phyloP scores from a whole-genome alignment of 352 stramenopile species.

The Hyaloperonospora arabidopsidis region DNA sequence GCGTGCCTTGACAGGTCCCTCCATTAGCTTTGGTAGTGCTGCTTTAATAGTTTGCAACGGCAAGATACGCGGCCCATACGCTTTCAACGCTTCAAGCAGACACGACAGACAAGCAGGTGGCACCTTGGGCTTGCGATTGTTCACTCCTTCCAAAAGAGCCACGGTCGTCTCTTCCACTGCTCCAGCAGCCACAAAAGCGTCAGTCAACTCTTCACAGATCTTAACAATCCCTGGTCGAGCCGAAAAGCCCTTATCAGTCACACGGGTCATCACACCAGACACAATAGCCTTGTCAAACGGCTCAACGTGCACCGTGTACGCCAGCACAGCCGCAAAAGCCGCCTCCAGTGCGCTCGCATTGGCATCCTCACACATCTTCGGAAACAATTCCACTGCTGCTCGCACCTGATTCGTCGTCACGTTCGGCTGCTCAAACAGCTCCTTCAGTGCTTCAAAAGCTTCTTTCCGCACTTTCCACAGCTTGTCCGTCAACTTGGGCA shows the following conservation, averaged over 20 bases:
- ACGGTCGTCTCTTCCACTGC: slow-evolving; percentile 67
- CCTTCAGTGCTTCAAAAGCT: slow-evolving; percentile 68
- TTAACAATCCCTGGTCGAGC: slow-evolving; percentile 69
- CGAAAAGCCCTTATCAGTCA: slow-evolving; percentile 82
- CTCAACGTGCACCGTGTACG: slow-evolving; percentile 55
- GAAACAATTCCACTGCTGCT: slow-evolving; percentile 52
- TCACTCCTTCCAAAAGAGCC: slow-evolving; percentile 73
- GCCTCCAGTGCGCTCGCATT: slow-evolving; percentile 81
- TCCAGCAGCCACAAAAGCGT: slow-evolving; percentile 63
- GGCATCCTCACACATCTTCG: slow-evolving; percentile 75
- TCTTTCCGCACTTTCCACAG: slow-evolving; percentile 85
- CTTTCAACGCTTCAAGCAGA: slow-evolving; percentile 66
- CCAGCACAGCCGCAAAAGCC: slow-evolving; percentile 60
- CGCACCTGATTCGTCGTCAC: slow-evolving; percentile 37
- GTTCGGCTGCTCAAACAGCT: slow-evolving; percentile 42
- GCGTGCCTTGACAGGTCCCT: slow-evolving; percentile 79
- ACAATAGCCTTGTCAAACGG: slow-evolving; percentile 71
- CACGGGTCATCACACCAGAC: slow-evolving; percentile 53
- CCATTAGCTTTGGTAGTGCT: slow-evolving; percentile 57
- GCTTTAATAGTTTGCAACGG: slow-evolving; percentile 64
- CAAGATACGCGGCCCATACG: slow-evolving; percentile 69
- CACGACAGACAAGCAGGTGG: slow-evolving; percentile 60
- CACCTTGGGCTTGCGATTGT: slow-evolving; percentile 84
- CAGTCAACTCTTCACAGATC: slow-evolving; percentile 68
- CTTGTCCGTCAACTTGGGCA: slow-evolving; percentile 65